These are phyloP conservation scores for Linanthus parryae DNA, from an alignment of 148 eudicot genomes.

Conservation along the genomic window DNA sequence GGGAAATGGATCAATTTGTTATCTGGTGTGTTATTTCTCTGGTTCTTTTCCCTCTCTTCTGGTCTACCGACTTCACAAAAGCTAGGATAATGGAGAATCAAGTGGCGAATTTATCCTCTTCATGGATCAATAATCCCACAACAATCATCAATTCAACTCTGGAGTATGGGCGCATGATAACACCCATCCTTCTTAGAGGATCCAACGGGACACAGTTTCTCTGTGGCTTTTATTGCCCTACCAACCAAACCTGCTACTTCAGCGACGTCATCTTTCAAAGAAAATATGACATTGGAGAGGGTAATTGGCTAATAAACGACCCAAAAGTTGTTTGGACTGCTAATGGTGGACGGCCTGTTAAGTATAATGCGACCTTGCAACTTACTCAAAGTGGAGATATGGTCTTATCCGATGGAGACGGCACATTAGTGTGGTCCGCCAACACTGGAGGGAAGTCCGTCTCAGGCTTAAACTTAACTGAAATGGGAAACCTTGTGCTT, in stretches of 20 bases:
- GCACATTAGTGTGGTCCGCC: constrained; percentile 24
- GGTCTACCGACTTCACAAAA: too few relatives aligned
- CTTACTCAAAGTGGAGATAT: constrained; percentile 22
- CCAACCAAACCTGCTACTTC: neutral
- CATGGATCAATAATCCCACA: neutral
- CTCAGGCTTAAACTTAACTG: constrained; percentile 21
- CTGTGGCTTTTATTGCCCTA: constrained; percentile 2
- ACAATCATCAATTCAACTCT: neutral
- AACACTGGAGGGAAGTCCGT: constrained; percentile 21
- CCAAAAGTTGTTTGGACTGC: constrained; percentile 19
- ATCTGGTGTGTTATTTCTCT: too few relatives aligned
- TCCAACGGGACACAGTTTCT: neutral
- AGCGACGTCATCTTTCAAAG: neutral
- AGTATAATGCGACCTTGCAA: constrained; percentile 7
- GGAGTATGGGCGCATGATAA: neutral
- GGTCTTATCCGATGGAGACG: constrained; percentile 17
- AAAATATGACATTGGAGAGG: neutral
- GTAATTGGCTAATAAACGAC: neutral
- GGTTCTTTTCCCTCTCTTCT: too few relatives aligned
- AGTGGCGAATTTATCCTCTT: neutral
- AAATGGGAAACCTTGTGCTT: constrained; percentile 23
- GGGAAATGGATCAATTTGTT: too few relatives aligned
- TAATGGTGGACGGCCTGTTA: constrained; percentile 17
- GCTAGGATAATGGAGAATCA: too few relatives aligned
- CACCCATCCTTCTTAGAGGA: neutral